Conservation (phyloP, 352 stramenopile genomes). For the Phytophthora palmivora region DNA sequence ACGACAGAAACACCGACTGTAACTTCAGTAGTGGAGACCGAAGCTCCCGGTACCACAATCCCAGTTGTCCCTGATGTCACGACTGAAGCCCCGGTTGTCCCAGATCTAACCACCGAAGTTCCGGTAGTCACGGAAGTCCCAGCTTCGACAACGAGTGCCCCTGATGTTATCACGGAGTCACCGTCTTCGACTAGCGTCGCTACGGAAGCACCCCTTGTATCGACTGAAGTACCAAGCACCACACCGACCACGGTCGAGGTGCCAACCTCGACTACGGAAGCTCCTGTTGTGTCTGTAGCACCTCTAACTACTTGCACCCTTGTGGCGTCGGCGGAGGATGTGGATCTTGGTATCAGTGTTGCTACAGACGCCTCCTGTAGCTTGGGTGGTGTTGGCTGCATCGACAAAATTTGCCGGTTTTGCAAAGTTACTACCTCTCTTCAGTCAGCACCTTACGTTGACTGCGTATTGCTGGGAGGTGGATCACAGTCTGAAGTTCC, state of each 20-base stretch:
- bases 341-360: slow-evolving; percentile 39
- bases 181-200: slow-evolving; percentile 2
- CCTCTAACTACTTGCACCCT: slow-evolving; percentile 13
- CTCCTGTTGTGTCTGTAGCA: neutral
- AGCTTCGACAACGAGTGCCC: neutral
- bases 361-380: slow-evolving; percentile 39
- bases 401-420: slow-evolving; percentile 50
- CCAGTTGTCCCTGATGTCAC: neutral
- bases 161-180: neutral
- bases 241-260: neutral
- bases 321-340: slow-evolving; percentile 32
- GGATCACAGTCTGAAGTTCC: slow-evolving; percentile 5
- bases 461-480: slow-evolving; percentile 18
- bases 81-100: neutral
- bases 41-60: neutral
- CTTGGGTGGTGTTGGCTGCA: slow-evolving; percentile 42
- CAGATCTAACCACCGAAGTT: neutral
- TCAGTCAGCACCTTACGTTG: slow-evolving; percentile 28
- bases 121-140: neutral
- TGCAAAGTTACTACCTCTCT: slow-evolving; percentile 39
- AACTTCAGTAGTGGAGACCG: neutral
- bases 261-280: slow-evolving; percentile 9
- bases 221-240: neutral
- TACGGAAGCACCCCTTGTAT: neutral
- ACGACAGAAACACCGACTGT: neutral